phyloP scores from a whole-genome alignment of 192 early-diverging fungal genomes.

The Dissophora globulifera region DNA sequence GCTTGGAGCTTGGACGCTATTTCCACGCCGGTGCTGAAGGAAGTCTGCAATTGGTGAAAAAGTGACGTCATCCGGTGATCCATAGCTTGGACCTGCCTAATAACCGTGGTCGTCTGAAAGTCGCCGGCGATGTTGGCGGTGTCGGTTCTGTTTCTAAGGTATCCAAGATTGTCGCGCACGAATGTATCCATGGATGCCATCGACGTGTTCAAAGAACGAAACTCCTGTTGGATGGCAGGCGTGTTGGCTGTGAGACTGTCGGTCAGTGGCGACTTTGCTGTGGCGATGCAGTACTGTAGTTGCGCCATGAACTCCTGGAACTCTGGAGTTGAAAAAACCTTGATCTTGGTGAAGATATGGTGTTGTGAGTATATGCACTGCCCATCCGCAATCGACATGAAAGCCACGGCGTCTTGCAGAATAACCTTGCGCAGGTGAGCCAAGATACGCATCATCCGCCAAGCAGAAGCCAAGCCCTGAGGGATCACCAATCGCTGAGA shows the following conservation, averaged over 20 bases:
- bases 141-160: not conserved
- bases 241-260: not conserved
- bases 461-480: not conserved
- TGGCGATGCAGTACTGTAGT: not conserved
- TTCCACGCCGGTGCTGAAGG: too few relatives aligned
- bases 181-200: not conserved
- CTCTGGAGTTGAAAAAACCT: not conserved
- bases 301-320: not conserved
- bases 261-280: not conserved
- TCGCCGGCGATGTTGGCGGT: not conserved
- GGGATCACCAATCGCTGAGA: not conserved
- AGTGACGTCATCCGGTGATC: too few relatives aligned
- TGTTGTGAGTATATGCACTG: not conserved
- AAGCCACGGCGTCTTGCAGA: conserved; percentile 6
- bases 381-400: not conserved
- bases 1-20: too few relatives aligned
- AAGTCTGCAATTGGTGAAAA: too few relatives aligned
- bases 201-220: not conserved
- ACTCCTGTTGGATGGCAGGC: not conserved
- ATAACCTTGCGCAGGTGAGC: conserved; percentile 18
- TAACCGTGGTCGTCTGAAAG: too few relatives aligned
- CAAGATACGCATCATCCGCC: conserved; percentile 5
- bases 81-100: too few relatives aligned
- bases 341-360: not conserved
- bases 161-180: too few relatives aligned